Conservation (phyloP, 1,139 yeast species). For the Cylindricascospora bacillispora region DNA sequence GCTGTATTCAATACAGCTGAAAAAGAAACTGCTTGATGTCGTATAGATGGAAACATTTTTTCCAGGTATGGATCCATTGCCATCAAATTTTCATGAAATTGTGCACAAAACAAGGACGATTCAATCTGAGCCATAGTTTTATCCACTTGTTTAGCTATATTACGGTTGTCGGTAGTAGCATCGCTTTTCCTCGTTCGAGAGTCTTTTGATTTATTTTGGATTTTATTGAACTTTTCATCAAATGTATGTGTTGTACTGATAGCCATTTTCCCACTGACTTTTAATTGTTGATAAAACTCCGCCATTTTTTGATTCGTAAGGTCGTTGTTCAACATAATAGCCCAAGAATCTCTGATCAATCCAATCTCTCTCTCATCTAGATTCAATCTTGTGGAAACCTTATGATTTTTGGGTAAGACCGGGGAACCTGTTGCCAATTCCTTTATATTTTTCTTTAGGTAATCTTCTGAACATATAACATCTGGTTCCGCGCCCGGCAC, state of each 20-base stretch:
- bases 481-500: slow-evolving; percentile 1
- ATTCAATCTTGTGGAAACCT: slow-evolving; percentile 12
- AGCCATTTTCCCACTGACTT: slow-evolving; percentile 1
- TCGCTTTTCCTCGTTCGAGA: neutral
- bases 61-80: slow-evolving; percentile 42
- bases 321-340: slow-evolving; percentile 25
- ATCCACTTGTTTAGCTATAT: slow-evolving; percentile 38
- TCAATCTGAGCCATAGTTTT: slow-evolving; percentile 25
- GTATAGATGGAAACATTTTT: slow-evolving; percentile 48
- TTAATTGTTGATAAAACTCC: slow-evolving; percentile 8
- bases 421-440: neutral
- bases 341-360: slow-evolving; percentile 31
- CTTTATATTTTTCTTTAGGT: neutral
- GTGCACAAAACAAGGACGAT: slow-evolving; percentile 9
- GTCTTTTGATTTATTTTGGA: slow-evolving; percentile 1
- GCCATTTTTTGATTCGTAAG: slow-evolving; percentile 6
- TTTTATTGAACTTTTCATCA: slow-evolving; percentile 2
- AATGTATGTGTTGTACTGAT: slow-evolving; percentile 1
- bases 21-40: slow-evolving; percentile 64
- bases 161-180: slow-evolving; percentile 2
- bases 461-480: neutral
- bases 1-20: slow-evolving; percentile 69
- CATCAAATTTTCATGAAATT: slow-evolving; percentile 40
- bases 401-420: neutral
- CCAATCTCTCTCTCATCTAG: slow-evolving; percentile 28